Evolutionary conservation across 345 rosid species (phyloP).

Genomic region (Gynandropsis gynandra): DNA sequence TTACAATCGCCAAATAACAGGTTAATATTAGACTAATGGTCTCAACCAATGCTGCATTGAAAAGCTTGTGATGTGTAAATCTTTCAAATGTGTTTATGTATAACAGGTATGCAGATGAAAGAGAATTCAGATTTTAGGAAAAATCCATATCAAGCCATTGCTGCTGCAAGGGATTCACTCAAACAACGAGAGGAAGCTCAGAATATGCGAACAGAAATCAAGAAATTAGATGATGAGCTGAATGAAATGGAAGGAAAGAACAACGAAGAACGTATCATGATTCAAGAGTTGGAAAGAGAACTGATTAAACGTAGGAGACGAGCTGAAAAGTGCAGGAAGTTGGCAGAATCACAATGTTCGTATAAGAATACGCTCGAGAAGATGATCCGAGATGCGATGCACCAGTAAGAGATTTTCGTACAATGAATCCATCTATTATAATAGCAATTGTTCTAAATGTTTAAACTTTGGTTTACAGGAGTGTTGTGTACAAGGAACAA

Average conservation of each 20-base stretch:
- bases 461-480: conserved; percentile 39
- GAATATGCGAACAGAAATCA: conserved; percentile 51
- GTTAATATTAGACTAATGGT: conserved; percentile 31
- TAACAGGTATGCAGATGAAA: conserved; percentile 51
- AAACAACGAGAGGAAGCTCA: conserved; percentile 66
- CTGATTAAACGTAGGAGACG: conserved; percentile 75
- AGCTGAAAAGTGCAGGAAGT: conserved; percentile 86
- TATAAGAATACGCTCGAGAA: conserved; percentile 75
- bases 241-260: conserved; percentile 48
- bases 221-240: conserved; percentile 55
- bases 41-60: not conserved
- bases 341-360: conserved; percentile 92
- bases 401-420: conserved; percentile 59
- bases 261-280: conserved; percentile 51
- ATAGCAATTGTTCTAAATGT: not conserved
- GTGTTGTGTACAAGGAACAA: conserved; percentile 87
- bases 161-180: conserved; percentile 70
- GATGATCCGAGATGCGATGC: conserved; percentile 98
- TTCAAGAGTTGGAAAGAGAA: conserved; percentile 71
- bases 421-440: not conserved
- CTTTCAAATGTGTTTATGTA: not conserved
- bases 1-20: conserved; percentile 52
- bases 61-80: not conserved
- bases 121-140: conserved; percentile 47
- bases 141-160: conserved; percentile 79